Conservation (phyloP, 2,329 filamentous ascomycete species). For the Colletotrichum gloeosporioides region DNA sequence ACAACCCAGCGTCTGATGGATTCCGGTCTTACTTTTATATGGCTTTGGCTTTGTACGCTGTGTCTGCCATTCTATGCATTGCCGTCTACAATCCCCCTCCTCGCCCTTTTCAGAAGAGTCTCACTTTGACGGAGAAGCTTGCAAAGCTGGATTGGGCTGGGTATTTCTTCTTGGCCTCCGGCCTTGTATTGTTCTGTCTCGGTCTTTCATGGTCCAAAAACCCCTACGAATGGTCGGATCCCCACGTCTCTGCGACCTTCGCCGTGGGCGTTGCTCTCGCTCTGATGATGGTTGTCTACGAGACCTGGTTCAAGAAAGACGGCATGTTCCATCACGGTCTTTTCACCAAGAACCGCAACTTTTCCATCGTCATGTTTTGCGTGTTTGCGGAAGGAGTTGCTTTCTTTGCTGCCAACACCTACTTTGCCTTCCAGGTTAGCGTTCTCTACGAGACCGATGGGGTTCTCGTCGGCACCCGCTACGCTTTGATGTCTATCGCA, state of each 20-base stretch:
- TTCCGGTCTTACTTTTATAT: constrained; percentile 43
- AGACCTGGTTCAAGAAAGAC: constrained; percentile 38
- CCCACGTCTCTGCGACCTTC: constrained; percentile 40
- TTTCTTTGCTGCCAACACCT: constrained; percentile 47
- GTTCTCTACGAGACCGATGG: constrained; percentile 41
- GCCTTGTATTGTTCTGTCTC: constrained; percentile 43
- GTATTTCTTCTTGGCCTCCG: constrained; percentile 36
- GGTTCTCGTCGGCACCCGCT: constrained; percentile 36
- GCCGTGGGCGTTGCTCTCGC: constrained; percentile 31
- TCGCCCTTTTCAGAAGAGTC: constrained; percentile 28
- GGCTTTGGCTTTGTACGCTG: constrained; percentile 30
- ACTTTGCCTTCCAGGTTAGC: constrained; percentile 43
- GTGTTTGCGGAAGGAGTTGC: constrained; percentile 42
- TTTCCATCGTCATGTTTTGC: constrained; percentile 37
- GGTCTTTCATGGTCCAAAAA: constrained; percentile 43
- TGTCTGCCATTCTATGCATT: constrained; percentile 31
- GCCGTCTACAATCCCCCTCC: constrained; percentile 38
- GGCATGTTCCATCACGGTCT: constrained; percentile 47
- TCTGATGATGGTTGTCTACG: constrained; percentile 35
- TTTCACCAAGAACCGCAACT: constrained; percentile 39
- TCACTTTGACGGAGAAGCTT: constrained; percentile 36
- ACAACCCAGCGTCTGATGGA: constrained; percentile 34
- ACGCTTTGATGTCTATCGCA: constrained; percentile 36
- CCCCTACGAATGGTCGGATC: constrained; percentile 41
- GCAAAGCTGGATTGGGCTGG: constrained; percentile 43